phyloP scores from a whole-genome alignment of 2,329 filamentous ascomycete species.

The Cercospora brassicicola region DNA sequence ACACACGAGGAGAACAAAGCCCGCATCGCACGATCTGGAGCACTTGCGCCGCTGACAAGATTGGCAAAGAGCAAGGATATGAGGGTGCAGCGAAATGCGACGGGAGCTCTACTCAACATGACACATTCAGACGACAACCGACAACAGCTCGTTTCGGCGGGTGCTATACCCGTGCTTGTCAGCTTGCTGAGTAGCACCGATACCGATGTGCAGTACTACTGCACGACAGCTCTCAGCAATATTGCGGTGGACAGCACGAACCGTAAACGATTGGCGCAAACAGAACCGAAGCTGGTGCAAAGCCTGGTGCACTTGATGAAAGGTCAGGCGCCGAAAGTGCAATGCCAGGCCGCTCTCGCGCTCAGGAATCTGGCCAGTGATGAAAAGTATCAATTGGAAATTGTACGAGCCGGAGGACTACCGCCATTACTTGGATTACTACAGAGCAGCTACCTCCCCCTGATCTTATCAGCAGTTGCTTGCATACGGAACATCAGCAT shows the following conservation, averaged over 20 bases:
- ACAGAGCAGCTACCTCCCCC: conserved; percentile 90
- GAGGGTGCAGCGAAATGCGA: conserved; percentile 96
- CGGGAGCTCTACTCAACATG: conserved; percentile 95
- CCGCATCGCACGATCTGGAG: conserved; percentile 93
- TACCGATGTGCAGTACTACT: conserved; percentile 99
- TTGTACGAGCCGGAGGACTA: conserved; percentile 84
- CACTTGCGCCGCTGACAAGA: conserved; percentile 83
- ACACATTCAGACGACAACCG: conserved; percentile 99
- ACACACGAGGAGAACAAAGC: conserved; percentile 99
- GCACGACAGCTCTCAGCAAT: conserved; percentile 96
- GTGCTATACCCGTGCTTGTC: conserved; percentile 95
- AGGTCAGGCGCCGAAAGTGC: conserved; percentile 93
- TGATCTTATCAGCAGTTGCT: conserved; percentile 94
- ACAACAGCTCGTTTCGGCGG: conserved; percentile 93
- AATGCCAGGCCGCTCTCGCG: conserved; percentile 93
- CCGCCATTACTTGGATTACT: conserved; percentile 82
- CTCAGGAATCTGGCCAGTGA: conserved; percentile 94
- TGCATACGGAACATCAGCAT: conserved; percentile 99
- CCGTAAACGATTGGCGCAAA: conserved; percentile 84
- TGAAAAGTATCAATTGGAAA: conserved; percentile 97
- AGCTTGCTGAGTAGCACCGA: conserved; percentile 89
- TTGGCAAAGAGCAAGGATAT: conserved; percentile 97
- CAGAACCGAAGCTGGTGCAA: conserved; percentile 86
- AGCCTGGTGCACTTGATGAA: conserved; percentile 96
- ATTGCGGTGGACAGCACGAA: conserved; percentile 94